Conservation (phyloP, 2,329 filamentous ascomycete genomes). For the Trichoderma sp. region DNA sequence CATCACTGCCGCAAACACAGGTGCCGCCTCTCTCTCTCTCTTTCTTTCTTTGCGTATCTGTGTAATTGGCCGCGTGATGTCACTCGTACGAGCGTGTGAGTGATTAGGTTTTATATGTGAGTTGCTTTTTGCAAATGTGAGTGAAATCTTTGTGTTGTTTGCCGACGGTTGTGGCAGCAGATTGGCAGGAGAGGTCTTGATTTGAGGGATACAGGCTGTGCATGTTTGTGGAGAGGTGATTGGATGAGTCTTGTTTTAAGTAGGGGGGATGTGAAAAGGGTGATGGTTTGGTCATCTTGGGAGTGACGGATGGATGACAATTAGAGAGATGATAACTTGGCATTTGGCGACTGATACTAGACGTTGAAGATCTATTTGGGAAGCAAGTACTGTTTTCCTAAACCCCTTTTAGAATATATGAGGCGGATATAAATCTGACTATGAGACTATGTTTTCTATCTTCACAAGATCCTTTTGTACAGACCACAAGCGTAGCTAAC, state of each 20-base stretch:
- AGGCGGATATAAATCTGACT: neutral
- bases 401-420: neutral
- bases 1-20: constrained; percentile 6
- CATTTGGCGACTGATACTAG: neutral
- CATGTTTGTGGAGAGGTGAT: neutral
- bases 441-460: neutral
- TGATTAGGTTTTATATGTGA: neutral
- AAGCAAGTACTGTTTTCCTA: neutral
- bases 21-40: neutral
- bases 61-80: neutral
- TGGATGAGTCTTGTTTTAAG: too few relatives aligned
- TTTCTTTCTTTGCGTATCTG: neutral
- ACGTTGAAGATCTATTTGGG: too few relatives aligned
- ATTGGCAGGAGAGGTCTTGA: neutral
- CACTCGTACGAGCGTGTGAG: constrained; percentile 7
- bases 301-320: neutral
- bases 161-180: neutral
- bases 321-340: neutral
- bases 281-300: neutral
- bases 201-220: neutral
- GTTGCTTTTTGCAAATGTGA: neutral
- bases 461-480: neutral
- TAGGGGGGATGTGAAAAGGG: neutral
- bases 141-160: neutral
- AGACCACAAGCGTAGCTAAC: neutral